Base-by-base conservation (phyloP, 768 basidiomycete genomes). In the Pisolithus sp. region DNA sequence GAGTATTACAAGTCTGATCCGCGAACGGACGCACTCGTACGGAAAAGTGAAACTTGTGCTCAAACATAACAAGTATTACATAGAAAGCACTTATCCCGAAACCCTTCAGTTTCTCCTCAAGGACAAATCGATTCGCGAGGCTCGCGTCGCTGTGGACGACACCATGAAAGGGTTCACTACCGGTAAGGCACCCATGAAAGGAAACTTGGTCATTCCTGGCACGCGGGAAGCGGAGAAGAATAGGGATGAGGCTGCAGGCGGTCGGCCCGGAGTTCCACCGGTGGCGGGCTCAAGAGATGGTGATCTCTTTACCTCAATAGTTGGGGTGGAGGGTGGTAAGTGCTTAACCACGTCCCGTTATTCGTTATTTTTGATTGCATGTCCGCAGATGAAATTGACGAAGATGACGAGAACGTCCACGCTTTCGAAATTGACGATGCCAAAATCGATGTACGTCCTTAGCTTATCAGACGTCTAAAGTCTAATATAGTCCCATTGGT, bases 21-120 rank as follows among this genome's bases (percentile, higher is more conserved):
- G 89, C 59, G 87, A 91, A 55, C 89, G 94, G 57, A 99, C 96
- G 0, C 70, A 93, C 51, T 96, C 94, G 48, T 98, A 97, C 61
- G 96, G 96, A 48, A 99, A 99, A 73, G 91, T 98, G 67, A 95
- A 98, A 64, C 83, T 99, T 45, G 96, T 99, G 7, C 74, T 99
- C 58, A 98, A 99, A 67, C 89, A 97, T 67, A 98, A 98, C 77
- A 90, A 87, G 61, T 98, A 98, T 69, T 97, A 81, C 60, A 91
- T 99, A 61, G 96, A 99, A 68, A 95, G 93, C 26, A 88, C 83
- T 57, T 91, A 96, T 61, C 93, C 94, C 2, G 94, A 97, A 50
- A 93, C 92, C 10, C 76, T 98, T 24, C 89, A 96, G 61, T 73
- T 83, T 18, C 73, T 98, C 31, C 76, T 99, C 40, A 89, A 92